phyloP scores from a whole-genome alignment of 2,329 filamentous ascomycete genomes.

The Tolypocladium ovalisporum region DNA sequence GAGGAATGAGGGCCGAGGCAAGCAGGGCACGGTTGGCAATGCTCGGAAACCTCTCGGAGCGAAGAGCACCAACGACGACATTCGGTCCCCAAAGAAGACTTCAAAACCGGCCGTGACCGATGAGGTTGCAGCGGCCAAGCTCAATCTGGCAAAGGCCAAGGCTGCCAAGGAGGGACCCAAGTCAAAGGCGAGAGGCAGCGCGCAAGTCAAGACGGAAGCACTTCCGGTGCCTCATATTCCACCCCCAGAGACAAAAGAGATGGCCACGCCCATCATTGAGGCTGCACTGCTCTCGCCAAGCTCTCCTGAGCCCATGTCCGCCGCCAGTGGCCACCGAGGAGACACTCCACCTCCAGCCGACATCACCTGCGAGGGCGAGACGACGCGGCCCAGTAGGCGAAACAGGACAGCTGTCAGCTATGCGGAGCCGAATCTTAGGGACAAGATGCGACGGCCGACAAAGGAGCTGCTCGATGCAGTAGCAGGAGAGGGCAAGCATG shows the following conservation, averaged over 20 bases:
- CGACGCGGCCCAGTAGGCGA: slow-evolving; percentile 54
- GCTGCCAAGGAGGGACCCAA: slow-evolving; percentile 13
- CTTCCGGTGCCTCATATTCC: slow-evolving; percentile 6
- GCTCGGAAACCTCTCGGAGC: slow-evolving; percentile 38
- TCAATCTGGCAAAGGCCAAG: slow-evolving; percentile 19
- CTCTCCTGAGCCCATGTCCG: slow-evolving; percentile 35
- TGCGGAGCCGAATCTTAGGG: slow-evolving; percentile 68
- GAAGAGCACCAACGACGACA: slow-evolving; percentile 50
- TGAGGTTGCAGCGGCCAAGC: slow-evolving; percentile 28
- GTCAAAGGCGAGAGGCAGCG: slow-evolving; percentile 14
- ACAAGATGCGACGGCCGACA: slow-evolving; percentile 74
- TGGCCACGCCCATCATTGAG: slow-evolving; percentile 22
- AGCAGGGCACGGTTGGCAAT: slow-evolving; percentile 13
- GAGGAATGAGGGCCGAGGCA: slow-evolving; percentile 28
- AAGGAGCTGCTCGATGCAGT: slow-evolving; percentile 70
- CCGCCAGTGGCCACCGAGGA: slow-evolving; percentile 21
- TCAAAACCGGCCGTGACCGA: slow-evolving; percentile 21
- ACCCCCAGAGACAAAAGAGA: slow-evolving; percentile 9
- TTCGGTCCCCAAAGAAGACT: slow-evolving; percentile 47
- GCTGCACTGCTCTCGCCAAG: slow-evolving; percentile 32
- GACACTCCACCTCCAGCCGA: slow-evolving; percentile 52
- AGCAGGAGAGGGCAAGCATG: slow-evolving; percentile 46
- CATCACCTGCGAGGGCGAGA: slow-evolving; percentile 43
- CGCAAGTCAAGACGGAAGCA: slow-evolving; percentile 10
- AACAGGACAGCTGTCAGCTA: slow-evolving; percentile 64